Base-by-base conservation (phyloP, 2,329 filamentous ascomycete genomes). In the Aspergillus carbonarius region DNA sequence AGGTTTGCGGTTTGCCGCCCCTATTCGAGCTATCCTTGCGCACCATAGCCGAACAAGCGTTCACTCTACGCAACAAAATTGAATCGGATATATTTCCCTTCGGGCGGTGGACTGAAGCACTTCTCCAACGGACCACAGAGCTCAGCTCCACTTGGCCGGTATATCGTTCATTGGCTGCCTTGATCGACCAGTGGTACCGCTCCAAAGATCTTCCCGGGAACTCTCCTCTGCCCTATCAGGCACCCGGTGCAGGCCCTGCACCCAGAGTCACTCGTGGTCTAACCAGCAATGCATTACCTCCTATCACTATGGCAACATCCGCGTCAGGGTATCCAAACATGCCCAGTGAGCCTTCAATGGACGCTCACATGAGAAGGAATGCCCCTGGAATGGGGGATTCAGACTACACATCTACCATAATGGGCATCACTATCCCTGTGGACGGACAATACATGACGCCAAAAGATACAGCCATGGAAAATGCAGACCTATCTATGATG, bases 21-120 rank as follows among this genome's bases (percentile, higher is more conserved):
- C 55, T 77, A 10, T 76, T 77, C 23, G 75, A 78, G 57, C 66
- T 71, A 17, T 59, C 68, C 4, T 57, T 77, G 25, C 73, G 70
- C 7, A 74, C 70, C 2, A 76, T 77, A 18, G 62, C 68, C 5
- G 70, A 76, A 51, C 71, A 74, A 32, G 72, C 73, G 2, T 67
- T 68, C 20, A 65, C 63, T 4, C 59, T 75, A 39, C 69, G 68
- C 17, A 65, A 68, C 17, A 70, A 61, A 8, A 59, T 69, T 10
- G 71, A 74, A 52, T 59, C 66, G 0, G 69, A 72, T 25, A 62
- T 66, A 8, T 76, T 76, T 47, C 72, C 74, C 8, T 76, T 75
- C 51, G 54, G 60, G 5, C 66, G 66, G 6, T 76, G 74, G 74
- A 65, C 69, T 13, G 73, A 71, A 30, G 69, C 71, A 6, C 67